phyloP scores from a whole-genome alignment of 352 stramenopile species.

The Elongisporangium senticosum region DNA sequence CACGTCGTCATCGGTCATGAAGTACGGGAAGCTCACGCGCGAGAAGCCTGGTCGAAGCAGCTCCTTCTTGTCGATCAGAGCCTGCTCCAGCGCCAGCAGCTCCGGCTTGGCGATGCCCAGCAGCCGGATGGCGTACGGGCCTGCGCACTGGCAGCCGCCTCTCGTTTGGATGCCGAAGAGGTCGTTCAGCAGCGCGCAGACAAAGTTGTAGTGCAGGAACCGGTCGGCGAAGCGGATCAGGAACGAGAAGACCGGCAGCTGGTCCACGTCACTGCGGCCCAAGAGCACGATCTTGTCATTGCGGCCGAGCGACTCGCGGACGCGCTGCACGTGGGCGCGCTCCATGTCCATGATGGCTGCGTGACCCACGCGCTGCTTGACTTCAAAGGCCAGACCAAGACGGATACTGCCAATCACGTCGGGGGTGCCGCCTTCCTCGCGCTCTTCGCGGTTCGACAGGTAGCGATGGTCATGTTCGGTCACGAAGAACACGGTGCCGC shows the following conservation, averaged over 20 bases:
- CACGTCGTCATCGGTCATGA: constrained; percentile 73
- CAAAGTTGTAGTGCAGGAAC: constrained; percentile 98
- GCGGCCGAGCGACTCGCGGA: constrained; percentile 28
- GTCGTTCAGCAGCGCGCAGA: constrained; percentile 96
- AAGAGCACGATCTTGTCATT: constrained; percentile 88
- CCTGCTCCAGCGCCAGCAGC: constrained; percentile 69
- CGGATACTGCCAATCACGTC: constrained; percentile 93
- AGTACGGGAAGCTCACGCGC: constrained; percentile 91
- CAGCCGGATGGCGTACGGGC: constrained; percentile 90
- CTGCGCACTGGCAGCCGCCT: constrained; percentile 77
- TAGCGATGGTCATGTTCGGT: constrained; percentile 57
- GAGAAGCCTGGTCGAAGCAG: constrained; percentile 93
- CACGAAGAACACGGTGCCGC: constrained; percentile 48
- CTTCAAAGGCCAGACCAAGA: constrained; percentile 87
- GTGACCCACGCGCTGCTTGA: constrained; percentile 73
- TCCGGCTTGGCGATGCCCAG: constrained; percentile 82
- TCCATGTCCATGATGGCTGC: constrained; percentile 56
- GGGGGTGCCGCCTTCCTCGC: constrained; percentile 95
- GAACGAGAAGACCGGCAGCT: constrained; percentile 95
- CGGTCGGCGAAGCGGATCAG: constrained; percentile 80
- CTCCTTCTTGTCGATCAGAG: constrained; percentile 88
- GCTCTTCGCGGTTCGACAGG: constrained; percentile 61
- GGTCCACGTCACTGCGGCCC: constrained; percentile 40
- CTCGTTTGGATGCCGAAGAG: constrained; percentile 92
- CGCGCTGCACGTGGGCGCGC: constrained; percentile 21